Conservation (phyloP, 1,139 yeast species). For the Zygosaccharomyces sapae region DNA sequence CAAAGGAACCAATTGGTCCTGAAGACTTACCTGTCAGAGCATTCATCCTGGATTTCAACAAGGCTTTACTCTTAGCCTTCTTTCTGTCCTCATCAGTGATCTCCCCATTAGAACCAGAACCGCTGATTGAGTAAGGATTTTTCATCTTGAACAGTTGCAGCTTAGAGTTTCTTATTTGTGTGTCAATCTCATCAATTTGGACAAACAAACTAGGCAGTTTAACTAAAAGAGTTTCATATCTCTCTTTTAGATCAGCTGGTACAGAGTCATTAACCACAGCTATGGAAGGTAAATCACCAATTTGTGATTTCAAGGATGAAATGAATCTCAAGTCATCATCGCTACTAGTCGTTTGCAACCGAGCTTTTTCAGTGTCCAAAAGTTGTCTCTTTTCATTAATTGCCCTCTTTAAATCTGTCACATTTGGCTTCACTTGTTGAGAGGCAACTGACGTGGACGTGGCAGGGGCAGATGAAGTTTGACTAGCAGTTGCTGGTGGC, state of each 20-base stretch:
- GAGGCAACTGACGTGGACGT: not conserved
- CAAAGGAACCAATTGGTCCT: conserved; percentile 46
- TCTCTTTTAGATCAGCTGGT: conserved; percentile 25
- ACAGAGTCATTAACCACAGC: conserved; percentile 36
- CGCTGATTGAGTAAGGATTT: conserved; percentile 65
- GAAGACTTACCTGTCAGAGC: conserved; percentile 75
- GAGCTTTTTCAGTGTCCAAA: conserved; percentile 51
- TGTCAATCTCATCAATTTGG: conserved; percentile 59
- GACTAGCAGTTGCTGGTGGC: conserved; percentile 1
- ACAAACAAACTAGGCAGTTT: conserved; percentile 65
- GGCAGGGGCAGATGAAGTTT: conserved; percentile 3
- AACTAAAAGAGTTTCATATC: conserved; percentile 50
- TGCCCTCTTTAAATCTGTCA: conserved; percentile 52
- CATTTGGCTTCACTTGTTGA: conserved; percentile 20
- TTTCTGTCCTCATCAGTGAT: conserved; percentile 77
- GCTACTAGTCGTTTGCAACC: conserved; percentile 23
- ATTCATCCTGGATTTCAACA: conserved; percentile 81
- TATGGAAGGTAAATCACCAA: conserved; percentile 39
- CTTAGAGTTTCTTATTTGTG: conserved; percentile 63
- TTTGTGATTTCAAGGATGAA: conserved; percentile 58
- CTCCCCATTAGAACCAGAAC: conserved; percentile 82
- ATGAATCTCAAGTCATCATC: conserved; percentile 45
- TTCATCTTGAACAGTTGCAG: conserved; percentile 60
- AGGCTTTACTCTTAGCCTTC: conserved; percentile 73
- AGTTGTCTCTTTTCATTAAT: conserved; percentile 60